Conservation (phyloP, 1,284 basidiomycete genomes). For the Thelephora terrestris region DNA sequence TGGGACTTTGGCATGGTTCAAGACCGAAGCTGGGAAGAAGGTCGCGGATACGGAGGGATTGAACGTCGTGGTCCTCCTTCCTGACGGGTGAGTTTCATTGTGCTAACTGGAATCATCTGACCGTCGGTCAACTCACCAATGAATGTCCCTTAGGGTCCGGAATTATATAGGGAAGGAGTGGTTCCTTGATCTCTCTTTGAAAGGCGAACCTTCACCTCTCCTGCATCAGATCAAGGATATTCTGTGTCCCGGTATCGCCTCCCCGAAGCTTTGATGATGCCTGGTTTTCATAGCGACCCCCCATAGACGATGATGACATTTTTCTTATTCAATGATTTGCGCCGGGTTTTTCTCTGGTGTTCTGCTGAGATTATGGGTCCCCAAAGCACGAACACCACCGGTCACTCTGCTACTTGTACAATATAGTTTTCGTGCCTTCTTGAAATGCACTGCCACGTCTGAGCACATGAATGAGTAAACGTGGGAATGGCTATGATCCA, state of each 20-base stretch:
- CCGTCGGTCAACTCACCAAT: neutral
- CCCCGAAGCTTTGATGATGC: too few species aligned
- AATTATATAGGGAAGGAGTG: conserved; percentile 96
- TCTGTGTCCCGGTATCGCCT: conserved; percentile 11
- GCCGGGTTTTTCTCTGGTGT: too few species aligned
- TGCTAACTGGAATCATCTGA: neutral
- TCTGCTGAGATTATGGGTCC: too few species aligned
- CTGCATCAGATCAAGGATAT: conserved; percentile 39
- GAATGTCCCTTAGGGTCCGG: conserved; percentile 51
- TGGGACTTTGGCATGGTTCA: conserved; percentile 74
- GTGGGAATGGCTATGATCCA: too few species aligned
- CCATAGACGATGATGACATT: too few species aligned
- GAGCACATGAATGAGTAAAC: too few species aligned
- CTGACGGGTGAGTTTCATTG: conserved; percentile 66
- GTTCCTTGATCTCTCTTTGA: conserved; percentile 63
- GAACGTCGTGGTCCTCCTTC: conserved; percentile 85
- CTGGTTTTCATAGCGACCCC: too few species aligned
- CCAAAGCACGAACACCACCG: too few species aligned
- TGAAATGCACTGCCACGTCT: too few species aligned
- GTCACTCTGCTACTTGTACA: too few species aligned
- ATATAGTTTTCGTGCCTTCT: too few species aligned
- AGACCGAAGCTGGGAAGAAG: conserved; percentile 52
- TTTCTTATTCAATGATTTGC: too few species aligned
- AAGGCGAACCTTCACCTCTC: conserved; percentile 42
- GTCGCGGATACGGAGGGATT: conserved; percentile 62